Evolutionary conservation across 2,329 filamentous ascomycete genomes (phyloP).

Genomic region (Colletotrichum sp.): DNA sequence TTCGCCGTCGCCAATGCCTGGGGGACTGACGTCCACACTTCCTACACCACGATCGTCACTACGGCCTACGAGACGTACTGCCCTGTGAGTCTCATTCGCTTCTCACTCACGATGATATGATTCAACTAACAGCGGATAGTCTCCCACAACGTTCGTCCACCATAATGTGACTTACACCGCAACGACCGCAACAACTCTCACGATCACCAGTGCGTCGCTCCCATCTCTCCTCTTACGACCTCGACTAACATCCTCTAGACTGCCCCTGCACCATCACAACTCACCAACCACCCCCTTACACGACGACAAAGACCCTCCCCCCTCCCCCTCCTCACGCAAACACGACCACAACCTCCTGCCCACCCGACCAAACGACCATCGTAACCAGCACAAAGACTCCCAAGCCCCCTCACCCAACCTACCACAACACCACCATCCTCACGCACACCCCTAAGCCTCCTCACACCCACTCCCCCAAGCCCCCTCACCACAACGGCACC

Average conservation of each 20-base stretch:
- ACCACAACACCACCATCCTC: slow-evolving; percentile 17
- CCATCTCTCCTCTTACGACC: not conserved
- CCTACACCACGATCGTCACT: slow-evolving; percentile 41
- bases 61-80: slow-evolving; percentile 47
- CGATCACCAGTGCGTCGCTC: slow-evolving; percentile 43
- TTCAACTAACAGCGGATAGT: slow-evolving; percentile 24
- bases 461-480: not conserved
- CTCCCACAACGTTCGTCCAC: slow-evolving; percentile 42
- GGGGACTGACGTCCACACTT: slow-evolving; percentile 23
- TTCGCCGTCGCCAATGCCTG: slow-evolving; percentile 31
- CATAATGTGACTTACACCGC: slow-evolving; percentile 49
- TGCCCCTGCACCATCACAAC: slow-evolving; percentile 51
- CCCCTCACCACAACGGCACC: slow-evolving; percentile 2
- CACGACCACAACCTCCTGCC: not conserved
- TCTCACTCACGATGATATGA: not conserved
- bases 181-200: slow-evolving; percentile 45
- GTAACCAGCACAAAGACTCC: slow-evolving; percentile 4
- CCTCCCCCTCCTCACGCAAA: slow-evolving; percentile 2
- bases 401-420: slow-evolving; percentile 4
- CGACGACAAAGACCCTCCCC: slow-evolving; percentile 27
- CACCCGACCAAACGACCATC: slow-evolving; percentile 15
- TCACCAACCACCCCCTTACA: slow-evolving; percentile 32
- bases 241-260: slow-evolving; percentile 39
- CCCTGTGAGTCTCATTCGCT: slow-evolving; percentile 38
- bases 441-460: not conserved